phyloP scores from a whole-genome alignment of 768 basidiomycete genomes.

The Suillus cothurnatus region DNA sequence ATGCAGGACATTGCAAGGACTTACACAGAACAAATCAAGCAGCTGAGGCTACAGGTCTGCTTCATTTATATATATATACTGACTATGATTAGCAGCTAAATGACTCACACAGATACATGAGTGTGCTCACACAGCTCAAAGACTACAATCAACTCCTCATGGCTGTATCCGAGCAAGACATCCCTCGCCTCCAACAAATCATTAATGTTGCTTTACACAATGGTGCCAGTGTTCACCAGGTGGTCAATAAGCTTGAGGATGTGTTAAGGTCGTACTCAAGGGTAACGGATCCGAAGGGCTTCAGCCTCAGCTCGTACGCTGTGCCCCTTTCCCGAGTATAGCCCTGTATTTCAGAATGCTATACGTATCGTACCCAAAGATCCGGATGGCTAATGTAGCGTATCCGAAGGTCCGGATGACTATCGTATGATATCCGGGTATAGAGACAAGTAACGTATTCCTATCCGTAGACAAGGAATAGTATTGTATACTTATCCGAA shows the following conservation, averaged over 20 bases:
- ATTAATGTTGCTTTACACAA: constrained; percentile 6
- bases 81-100: not conserved
- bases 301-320: too few relatives aligned
- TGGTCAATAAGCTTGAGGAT: constrained; percentile 7
- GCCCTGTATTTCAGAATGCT: too few relatives aligned
- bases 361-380: too few relatives aligned
- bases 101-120: not conserved
- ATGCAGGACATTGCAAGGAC: not conserved
- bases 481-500: too few relatives aligned
- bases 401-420: too few relatives aligned
- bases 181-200: constrained; percentile 10
- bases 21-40: not conserved
- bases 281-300: too few relatives aligned
- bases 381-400: too few relatives aligned
- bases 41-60: not conserved
- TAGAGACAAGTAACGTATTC: too few relatives aligned
- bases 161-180: constrained; percentile 5
- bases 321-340: too few relatives aligned
- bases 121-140: not conserved
- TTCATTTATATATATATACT: not conserved
- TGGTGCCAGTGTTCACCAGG: constrained; percentile 6
- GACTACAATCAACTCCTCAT: not conserved
- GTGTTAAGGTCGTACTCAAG: too few relatives aligned
- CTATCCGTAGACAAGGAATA: too few relatives aligned
- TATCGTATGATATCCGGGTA: too few relatives aligned